Conservation (phyloP, 1,284 basidiomycete genomes). For the Rhizoctonia solani region DNA sequence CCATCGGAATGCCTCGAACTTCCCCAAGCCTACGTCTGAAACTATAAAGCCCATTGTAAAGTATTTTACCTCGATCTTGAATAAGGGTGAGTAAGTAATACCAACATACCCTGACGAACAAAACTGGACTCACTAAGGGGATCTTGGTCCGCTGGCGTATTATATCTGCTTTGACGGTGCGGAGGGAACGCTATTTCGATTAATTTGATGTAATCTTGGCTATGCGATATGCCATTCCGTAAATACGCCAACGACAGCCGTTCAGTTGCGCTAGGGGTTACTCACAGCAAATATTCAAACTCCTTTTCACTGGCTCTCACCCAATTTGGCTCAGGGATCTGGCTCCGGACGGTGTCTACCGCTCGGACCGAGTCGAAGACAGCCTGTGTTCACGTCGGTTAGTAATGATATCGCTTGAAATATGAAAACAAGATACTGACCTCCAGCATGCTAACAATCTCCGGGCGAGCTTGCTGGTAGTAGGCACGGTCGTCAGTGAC, state of each 20-base stretch:
- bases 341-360: slow-evolving; percentile 9
- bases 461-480: slow-evolving; percentile 22
- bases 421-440: neutral
- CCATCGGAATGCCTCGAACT: neutral
- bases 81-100: neutral
- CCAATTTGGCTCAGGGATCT: neutral
- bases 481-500: slow-evolving; percentile 26
- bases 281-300: slow-evolving; percentile 21
- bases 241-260: neutral
- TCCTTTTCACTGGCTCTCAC: slow-evolving; percentile 6
- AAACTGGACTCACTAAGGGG: slow-evolving; percentile 1
- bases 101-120: neutral
- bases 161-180: slow-evolving; percentile 10
- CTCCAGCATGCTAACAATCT: slow-evolving; percentile 25
- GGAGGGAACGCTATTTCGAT: slow-evolving; percentile 11
- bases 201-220: slow-evolving; percentile 15
- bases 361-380: slow-evolving; percentile 15
- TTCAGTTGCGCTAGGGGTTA: neutral
- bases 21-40: slow-evolving; percentile 4
- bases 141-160: neutral
- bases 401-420: neutral
- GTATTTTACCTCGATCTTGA: slow-evolving; percentile 10
- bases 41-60: slow-evolving; percentile 12
- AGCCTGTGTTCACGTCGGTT: neutral
- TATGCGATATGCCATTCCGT: neutral